phyloP scores from a whole-genome alignment of 1,284 basidiomycete species.

The Cronartium ribicola region DNA sequence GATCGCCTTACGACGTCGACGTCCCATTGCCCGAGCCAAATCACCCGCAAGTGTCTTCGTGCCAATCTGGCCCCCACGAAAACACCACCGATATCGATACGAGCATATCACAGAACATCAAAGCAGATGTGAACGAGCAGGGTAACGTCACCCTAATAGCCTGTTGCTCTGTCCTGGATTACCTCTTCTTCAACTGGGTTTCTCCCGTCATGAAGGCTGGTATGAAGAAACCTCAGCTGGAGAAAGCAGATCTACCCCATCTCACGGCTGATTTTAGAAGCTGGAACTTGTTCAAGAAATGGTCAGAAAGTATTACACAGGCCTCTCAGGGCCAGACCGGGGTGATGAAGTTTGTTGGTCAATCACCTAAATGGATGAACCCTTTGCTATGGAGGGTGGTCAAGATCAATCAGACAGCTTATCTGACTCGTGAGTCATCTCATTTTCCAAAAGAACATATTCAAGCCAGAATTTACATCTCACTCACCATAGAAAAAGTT shows the following conservation, averaged over 20 bases:
- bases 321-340: neutral
- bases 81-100: neutral
- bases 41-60: neutral
- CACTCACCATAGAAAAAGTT: no score
- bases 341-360: neutral
- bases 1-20: slow-evolving; percentile 8
- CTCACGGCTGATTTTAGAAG: slow-evolving; percentile 9
- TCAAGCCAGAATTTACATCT: neutral
- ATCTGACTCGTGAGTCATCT: slow-evolving; percentile 13
- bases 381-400: slow-evolving; percentile 9
- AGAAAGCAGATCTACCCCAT: slow-evolving; percentile 1
- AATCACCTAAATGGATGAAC: slow-evolving; percentile 6
- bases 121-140: neutral
- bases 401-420: slow-evolving; percentile 6
- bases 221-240: neutral
- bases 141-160: neutral
- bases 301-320: neutral
- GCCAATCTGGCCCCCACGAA: neutral
- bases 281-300: slow-evolving; percentile 9
- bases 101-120: neutral
- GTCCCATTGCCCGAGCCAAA: neutral
- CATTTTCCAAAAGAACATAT: neutral
- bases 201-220: neutral
- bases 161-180: slow-evolving; percentile 12
- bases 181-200: slow-evolving; percentile 15